Evolutionary conservation across 306 rosid species (phyloP).

Genomic region (Sindora glabra): DNA sequence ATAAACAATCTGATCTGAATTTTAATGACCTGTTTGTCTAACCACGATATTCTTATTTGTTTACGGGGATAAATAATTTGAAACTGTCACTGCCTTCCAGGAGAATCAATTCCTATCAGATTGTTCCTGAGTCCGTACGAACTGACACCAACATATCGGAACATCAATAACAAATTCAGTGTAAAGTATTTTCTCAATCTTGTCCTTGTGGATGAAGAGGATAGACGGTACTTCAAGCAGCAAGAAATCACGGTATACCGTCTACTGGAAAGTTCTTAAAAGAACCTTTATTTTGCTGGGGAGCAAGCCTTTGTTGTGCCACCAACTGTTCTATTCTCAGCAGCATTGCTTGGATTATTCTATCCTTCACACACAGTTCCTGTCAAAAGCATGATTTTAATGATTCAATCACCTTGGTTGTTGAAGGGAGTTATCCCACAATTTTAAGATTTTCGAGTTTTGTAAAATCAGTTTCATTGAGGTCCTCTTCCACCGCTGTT

Average conservation of each 20-base stretch:
- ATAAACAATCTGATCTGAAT: not conserved
- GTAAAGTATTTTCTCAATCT: conserved; percentile 77
- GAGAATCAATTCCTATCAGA: conserved; percentile 80
- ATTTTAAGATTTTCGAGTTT: too few relatives aligned
- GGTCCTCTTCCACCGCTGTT: too few relatives aligned
- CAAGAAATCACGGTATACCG: conserved; percentile 73
- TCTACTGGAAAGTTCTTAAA: conserved; percentile 44
- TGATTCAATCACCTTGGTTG: too few relatives aligned
- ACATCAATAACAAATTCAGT: conserved; percentile 78
- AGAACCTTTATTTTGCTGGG: not conserved
- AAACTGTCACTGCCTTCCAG: conserved; percentile 22
- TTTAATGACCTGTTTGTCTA: not conserved
- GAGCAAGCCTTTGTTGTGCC: not conserved
- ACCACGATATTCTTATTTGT: not conserved
- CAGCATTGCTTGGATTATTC: too few relatives aligned
- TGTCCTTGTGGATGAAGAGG: conserved; percentile 73
- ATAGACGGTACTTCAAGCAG: conserved; percentile 74
- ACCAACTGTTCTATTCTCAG: too few relatives aligned
- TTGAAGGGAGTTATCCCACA: too few relatives aligned
- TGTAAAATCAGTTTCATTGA: too few relatives aligned
- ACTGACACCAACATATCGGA: conserved; percentile 67
- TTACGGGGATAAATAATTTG: not conserved
- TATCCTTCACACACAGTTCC: too few relatives aligned
- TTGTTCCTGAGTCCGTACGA: conserved; percentile 76
- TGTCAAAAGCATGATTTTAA: too few relatives aligned